phyloP scores from a whole-genome alignment of 2,329 filamentous ascomycete genomes.

The Thelonectria olida region DNA sequence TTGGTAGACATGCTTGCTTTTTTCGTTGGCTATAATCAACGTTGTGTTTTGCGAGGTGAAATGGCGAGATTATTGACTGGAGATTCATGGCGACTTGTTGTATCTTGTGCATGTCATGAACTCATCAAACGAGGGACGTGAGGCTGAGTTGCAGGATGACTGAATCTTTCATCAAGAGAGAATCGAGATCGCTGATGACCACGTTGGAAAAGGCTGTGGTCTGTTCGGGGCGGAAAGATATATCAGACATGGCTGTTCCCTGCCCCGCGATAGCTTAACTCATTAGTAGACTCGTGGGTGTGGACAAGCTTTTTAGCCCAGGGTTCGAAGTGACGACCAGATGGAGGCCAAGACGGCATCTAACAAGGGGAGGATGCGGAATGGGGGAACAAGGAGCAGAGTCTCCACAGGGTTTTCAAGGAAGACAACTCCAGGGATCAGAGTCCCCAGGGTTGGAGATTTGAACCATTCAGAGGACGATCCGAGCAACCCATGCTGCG shows the following conservation, averaged over 20 bases:
- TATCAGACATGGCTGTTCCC: neutral
- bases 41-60: no score
- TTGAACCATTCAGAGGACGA: neutral
- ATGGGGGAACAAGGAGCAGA: no score
- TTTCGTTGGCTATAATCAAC: neutral
- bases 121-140: no score
- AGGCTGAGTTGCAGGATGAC: no score
- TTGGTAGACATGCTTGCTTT: conserved; percentile 10
- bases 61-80: no score
- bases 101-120: no score
- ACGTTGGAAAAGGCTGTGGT: neutral
- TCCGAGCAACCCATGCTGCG: conserved; percentile 3
- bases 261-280: neutral
- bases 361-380: neutral
- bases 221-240: neutral
- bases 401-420: neutral
- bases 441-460: neutral
- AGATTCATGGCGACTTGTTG: no score
- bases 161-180: no score
- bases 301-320: conserved; percentile 20
- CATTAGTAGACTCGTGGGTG: neutral
- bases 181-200: neutral
- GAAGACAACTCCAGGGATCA: neutral
- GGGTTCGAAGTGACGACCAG: neutral
- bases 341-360: neutral